A percentile compares a stretch with the other conserved stretches of the same genome.
Conservation (phyloP, 352 stramenopile species). For the Pythium apleroticum region DNA sequence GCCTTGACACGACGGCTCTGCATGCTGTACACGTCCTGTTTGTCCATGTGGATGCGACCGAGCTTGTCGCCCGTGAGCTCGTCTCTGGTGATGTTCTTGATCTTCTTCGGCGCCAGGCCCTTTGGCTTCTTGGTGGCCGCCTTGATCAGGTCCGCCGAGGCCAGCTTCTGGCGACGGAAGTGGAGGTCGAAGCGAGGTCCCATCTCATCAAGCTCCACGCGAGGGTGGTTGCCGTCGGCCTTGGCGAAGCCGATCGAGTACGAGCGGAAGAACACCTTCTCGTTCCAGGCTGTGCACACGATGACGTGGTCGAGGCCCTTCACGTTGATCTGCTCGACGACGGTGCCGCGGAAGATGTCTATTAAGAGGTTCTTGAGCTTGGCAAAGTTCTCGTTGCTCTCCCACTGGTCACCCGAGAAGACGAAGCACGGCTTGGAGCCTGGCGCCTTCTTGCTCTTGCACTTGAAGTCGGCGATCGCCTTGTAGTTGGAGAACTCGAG, state of each 20-base stretch:
- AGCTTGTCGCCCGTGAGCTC: constrained; percentile 98
- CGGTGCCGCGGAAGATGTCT: constrained; percentile 97
- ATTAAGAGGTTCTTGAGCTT: constrained; percentile 95
- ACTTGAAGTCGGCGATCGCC: constrained; percentile 92
- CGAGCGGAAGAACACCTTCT: constrained; percentile 93
- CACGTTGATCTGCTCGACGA: constrained; percentile 95
- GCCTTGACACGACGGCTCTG: constrained; percentile 95
- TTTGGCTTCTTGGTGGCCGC: constrained; percentile 93
- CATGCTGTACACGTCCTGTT: constrained; percentile 97
- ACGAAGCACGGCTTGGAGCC: constrained; percentile 96
- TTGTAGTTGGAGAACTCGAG: constrained; percentile 96
- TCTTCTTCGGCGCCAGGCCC: constrained; percentile 92
- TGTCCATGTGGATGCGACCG: constrained; percentile 97
- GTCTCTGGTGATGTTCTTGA: constrained; percentile 97
- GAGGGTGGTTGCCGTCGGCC: constrained; percentile 77
- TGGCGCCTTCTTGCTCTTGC: constrained; percentile 90
- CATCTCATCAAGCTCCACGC: constrained; percentile 91
- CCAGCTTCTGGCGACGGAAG: constrained; percentile 95
- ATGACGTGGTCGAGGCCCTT: constrained; percentile 97
- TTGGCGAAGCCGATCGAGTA: constrained; percentile 96
- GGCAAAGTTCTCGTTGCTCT: constrained; percentile 86
- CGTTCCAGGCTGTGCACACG: constrained; percentile 94
- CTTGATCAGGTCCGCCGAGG: constrained; percentile 95
- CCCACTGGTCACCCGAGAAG: constrained; percentile 95
- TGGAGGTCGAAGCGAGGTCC: constrained; percentile 88